A percentile compares a stretch with the other conserved stretches of the same genome.
phyloP scores from a whole-genome alignment of 2,329 filamentous ascomycete species.

The Fusarium sp. region DNA sequence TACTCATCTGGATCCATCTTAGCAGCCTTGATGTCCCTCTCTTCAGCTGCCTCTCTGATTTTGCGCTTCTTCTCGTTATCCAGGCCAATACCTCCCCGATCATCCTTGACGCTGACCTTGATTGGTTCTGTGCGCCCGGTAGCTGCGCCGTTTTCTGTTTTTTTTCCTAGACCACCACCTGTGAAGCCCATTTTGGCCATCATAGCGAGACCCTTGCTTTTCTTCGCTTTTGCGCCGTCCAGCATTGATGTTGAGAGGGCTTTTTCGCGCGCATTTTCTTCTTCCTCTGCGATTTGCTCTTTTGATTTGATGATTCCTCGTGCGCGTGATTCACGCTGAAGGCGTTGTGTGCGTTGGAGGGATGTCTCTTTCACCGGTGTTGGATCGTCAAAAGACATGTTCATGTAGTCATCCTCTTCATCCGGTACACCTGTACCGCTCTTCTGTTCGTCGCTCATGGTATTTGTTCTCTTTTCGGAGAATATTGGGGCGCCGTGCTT shows the following conservation, averaged over 20 bases:
- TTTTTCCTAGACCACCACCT: conserved; percentile 77
- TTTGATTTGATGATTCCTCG: conserved; percentile 82
- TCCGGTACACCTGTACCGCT: conserved; percentile 45
- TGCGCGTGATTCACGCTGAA: conserved; percentile 74
- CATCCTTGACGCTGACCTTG: conserved; percentile 80
- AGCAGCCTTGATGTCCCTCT: conserved; percentile 69
- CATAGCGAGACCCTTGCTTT: conserved; percentile 92
- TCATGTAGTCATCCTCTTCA: conserved; percentile 96
- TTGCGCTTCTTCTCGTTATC: conserved; percentile 88
- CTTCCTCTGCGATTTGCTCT: conserved; percentile 82
- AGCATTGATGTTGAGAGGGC: conserved; percentile 82
- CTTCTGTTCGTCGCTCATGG: conserved; percentile 29
- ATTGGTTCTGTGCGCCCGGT: conserved; percentile 75
- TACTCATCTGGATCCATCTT: conserved; percentile 77
- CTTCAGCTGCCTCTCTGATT: conserved; percentile 71
- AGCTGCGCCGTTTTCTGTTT: conserved; percentile 61
- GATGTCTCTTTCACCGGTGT: conserved; percentile 67
- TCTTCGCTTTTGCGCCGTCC: conserved; percentile 65
- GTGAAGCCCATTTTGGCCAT: conserved; percentile 97
- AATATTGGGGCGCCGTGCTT: background rate
- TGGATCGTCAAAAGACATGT: conserved; percentile 86
- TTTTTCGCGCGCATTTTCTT: conserved; percentile 77
- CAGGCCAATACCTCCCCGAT: conserved; percentile 84
- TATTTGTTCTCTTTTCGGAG: background rate
- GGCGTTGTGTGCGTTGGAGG: conserved; percentile 65